Evolutionary conservation across 257 asterid species (phyloP), one percentile per base, ranked within the genome.

Genomic region (Forsythia viridissima): DNA sequence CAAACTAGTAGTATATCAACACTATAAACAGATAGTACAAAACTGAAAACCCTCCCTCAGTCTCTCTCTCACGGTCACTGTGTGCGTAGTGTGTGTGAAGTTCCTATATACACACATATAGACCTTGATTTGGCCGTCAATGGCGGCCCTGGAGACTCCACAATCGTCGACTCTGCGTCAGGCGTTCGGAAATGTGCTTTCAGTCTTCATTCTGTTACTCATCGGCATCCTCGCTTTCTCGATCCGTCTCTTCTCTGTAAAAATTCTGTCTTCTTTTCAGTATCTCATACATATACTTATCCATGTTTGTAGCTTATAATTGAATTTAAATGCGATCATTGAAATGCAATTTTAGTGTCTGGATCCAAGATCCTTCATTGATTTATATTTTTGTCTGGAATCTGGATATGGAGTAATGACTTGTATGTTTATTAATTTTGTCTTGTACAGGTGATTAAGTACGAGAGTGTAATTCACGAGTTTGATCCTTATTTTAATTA

Each of bases 401-500:
- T 65, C 57, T 24, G 73, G 8, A 61, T 69, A 57, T 63, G 61
- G 52, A 44, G 55, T 42, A 68, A 52, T 43, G 43, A 66, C 12
- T 69, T 3, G 5, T 73, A 71, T 44, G 52, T 1, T 69, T 75
- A 40, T 79, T 18, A 46, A 52, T 36, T 72, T 43, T 67, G 21
- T 59, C 52, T 30, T 70, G 44, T 30, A 40, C 92, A 95, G 99
- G 98, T 95, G 73, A 95, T 93, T 80, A 95, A 95, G 87, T 95
- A 95, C 86, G 99, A 93, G 90, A 95, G 99, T 79, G 98, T 95
- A 11, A 95, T 95, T 80, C 99, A 95, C 24, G 99, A 95, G 84
- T 95, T 95, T 80, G 99, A 95, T 87, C 98, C 99, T 73, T 95
- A 95, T 82, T 95, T 95, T 94, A 95, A 95, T 81, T 95, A 95